These are phyloP conservation scores for Chlamydomonas sp. DNA, from an alignment of 139 green algal genomes.

Conservation along the genomic window DNA sequence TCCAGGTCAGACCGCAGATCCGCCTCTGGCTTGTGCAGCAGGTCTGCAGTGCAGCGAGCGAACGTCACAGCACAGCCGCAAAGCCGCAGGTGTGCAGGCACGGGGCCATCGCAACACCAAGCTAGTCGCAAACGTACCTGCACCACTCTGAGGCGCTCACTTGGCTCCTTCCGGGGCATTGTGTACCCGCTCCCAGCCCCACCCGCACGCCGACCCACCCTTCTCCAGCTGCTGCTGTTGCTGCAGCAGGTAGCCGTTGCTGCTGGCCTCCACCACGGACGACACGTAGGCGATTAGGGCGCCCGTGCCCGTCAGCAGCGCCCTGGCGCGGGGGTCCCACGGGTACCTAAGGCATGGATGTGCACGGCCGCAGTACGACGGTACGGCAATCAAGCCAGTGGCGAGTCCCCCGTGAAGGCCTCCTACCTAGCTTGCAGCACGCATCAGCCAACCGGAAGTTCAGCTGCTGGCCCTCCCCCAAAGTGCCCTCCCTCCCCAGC, in stretches of 20 bases:
- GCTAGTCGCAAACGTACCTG: not conserved
- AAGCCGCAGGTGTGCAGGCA: not conserved
- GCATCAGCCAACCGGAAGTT: too few relatives aligned
- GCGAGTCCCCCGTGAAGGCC: too few relatives aligned
- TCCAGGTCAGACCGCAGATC: not conserved
- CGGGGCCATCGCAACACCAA: not conserved
- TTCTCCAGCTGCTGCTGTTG: slow-evolving; percentile 27
- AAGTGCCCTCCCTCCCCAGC: not conserved
- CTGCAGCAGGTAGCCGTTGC: slow-evolving; percentile 12
- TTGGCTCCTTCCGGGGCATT: not conserved
- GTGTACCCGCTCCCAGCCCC: not conserved
- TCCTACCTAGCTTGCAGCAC: too few relatives aligned
- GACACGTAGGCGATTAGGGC: slow-evolving; percentile 21
- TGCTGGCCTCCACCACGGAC: not conserved
- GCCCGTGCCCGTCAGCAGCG: slow-evolving; percentile 1
- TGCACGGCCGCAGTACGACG: not conserved
- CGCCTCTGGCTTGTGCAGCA: slow-evolving; percentile 26
- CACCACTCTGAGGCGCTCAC: not conserved
- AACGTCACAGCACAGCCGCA: not conserved
- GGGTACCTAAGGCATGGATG: slow-evolving; percentile 7
- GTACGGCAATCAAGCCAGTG: not conserved
- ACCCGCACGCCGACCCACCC: not conserved
- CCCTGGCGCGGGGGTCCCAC: not conserved
- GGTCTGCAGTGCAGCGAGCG: not conserved
- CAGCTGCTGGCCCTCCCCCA: too few relatives aligned